These are phyloP conservation scores for Didymella pinodella DNA, from an alignment of 2,329 filamentous ascomycete species.

Conservation along the genomic window DNA sequence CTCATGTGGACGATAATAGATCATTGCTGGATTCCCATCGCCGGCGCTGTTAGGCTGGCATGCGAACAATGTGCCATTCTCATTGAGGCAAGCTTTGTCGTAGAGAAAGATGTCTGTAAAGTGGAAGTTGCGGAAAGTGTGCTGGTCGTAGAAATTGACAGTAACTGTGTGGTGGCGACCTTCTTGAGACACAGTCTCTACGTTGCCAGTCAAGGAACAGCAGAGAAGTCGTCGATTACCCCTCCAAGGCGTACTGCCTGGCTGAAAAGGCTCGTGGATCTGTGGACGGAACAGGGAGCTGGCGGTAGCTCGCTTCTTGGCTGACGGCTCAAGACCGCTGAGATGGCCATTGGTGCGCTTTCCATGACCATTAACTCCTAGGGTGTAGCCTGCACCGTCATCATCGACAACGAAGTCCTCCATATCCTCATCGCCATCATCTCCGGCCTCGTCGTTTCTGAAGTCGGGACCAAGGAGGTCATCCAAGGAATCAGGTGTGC, in stretches of 20 bases:
- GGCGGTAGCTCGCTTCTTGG: slow-evolving; percentile 62
- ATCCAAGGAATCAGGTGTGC: slow-evolving; percentile 79
- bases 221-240: slow-evolving; percentile 93
- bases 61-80: slow-evolving; percentile 85
- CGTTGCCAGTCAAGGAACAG: slow-evolving; percentile 90
- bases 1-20: slow-evolving; percentile 98
- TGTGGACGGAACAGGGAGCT: slow-evolving; percentile 64
- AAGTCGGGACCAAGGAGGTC: slow-evolving; percentile 74
- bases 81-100: slow-evolving; percentile 90
- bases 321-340: slow-evolving; percentile 53
- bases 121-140: slow-evolving; percentile 91
- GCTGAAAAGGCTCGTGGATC: slow-evolving; percentile 87
- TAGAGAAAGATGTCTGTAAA: slow-evolving; percentile 97
- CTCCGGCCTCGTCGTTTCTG: slow-evolving; percentile 58
- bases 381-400: slow-evolving; percentile 88
- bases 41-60: slow-evolving; percentile 66
- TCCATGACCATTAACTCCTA: slow-evolving; percentile 65
- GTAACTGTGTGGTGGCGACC: slow-evolving; percentile 87
- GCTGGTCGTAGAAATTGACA: slow-evolving; percentile 96
- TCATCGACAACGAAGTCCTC: slow-evolving; percentile 94
- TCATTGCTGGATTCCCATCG: slow-evolving; percentile 70
- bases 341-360: slow-evolving; percentile 65
- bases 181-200: slow-evolving; percentile 97
- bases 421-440: slow-evolving; percentile 54
- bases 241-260: slow-evolving; percentile 93